Evolutionary conservation across 768 basidiomycete species (phyloP).

Genomic region (Termitomyces sp.): DNA sequence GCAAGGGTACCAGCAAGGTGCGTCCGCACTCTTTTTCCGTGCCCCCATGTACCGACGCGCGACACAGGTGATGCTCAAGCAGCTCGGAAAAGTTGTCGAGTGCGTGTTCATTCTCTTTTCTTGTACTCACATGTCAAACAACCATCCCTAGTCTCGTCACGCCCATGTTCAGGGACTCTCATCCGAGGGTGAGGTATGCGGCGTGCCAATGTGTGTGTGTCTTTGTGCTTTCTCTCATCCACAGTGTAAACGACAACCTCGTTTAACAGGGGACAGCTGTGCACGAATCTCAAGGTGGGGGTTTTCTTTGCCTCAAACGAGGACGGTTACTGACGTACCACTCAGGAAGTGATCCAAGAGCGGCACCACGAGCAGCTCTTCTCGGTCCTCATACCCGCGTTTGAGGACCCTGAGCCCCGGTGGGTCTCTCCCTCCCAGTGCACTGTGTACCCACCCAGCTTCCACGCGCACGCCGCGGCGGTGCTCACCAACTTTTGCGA

Average conservation of each 20-base stretch:
- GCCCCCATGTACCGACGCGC: neutral
- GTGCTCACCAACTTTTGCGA: constrained; percentile 91
- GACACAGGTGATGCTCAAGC: constrained; percentile 56
- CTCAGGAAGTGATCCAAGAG: constrained; percentile 70
- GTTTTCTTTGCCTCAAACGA: neutral
- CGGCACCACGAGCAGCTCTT: constrained; percentile 65
- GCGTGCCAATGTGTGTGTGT: constrained; percentile 86
- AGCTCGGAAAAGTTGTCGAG: constrained; percentile 79
- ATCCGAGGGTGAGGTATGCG: constrained; percentile 71
- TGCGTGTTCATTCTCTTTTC: constrained; percentile 22
- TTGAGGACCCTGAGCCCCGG: constrained; percentile 74
- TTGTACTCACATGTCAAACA: neutral
- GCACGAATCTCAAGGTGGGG: constrained; percentile 77
- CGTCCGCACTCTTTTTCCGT: neutral
- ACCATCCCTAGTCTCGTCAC: constrained; percentile 41
- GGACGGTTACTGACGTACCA: neutral
- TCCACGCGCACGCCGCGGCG: constrained; percentile 82
- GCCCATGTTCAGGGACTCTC: constrained; percentile 71
- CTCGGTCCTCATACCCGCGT: constrained; percentile 60
- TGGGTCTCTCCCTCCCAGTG: constrained; percentile 21
- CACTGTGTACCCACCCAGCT: constrained; percentile 34
- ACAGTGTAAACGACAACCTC: fast-evolving
- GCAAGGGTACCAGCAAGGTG: constrained; percentile 73
- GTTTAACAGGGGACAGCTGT: constrained; percentile 67
- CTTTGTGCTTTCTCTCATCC: neutral